Conservation (phyloP, 1,284 basidiomycete species). For the Neolentinus lepideus region DNA sequence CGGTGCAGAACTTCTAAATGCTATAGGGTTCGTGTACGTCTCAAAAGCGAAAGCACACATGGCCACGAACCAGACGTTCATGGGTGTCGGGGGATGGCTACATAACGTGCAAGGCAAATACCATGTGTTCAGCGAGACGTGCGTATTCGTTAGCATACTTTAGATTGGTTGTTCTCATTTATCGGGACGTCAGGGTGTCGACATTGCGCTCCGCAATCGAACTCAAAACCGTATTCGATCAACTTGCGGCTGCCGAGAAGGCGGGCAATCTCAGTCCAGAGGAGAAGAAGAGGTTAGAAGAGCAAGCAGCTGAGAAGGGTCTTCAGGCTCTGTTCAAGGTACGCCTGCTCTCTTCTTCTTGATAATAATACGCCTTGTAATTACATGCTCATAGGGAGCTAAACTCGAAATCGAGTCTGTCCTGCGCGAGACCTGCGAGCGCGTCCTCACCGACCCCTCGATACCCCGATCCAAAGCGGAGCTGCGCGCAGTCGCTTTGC, state of each 20-base stretch:
- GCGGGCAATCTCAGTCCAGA: constrained; percentile 81
- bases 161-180: constrained; percentile 1
- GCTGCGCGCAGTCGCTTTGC: constrained; percentile 76
- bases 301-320: constrained; percentile 96
- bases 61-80: constrained; percentile 71
- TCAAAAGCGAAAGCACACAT: constrained; percentile 79
- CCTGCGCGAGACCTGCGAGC: constrained; percentile 89
- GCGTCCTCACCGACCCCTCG: constrained; percentile 59
- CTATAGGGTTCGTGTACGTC: constrained; percentile 87
- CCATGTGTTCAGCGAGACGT: constrained; percentile 91
- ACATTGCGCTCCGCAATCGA: constrained; percentile 86
- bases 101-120: constrained; percentile 94
- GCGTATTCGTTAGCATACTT: constrained; percentile 23
- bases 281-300: constrained; percentile 86
- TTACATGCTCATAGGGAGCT: constrained; percentile 53
- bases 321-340: constrained; percentile 90
- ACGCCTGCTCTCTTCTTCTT: constrained; percentile 7
- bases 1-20: constrained; percentile 86
- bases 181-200: constrained; percentile 62
- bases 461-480: constrained; percentile 56
- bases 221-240: constrained; percentile 93
- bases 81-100: constrained; percentile 87
- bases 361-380: neutral
- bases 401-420: constrained; percentile 95
- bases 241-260: constrained; percentile 88